Evolutionary conservation across 1,284 basidiomycete species (phyloP).

Genomic region (Cutaneotrichosporon sp.): DNA sequence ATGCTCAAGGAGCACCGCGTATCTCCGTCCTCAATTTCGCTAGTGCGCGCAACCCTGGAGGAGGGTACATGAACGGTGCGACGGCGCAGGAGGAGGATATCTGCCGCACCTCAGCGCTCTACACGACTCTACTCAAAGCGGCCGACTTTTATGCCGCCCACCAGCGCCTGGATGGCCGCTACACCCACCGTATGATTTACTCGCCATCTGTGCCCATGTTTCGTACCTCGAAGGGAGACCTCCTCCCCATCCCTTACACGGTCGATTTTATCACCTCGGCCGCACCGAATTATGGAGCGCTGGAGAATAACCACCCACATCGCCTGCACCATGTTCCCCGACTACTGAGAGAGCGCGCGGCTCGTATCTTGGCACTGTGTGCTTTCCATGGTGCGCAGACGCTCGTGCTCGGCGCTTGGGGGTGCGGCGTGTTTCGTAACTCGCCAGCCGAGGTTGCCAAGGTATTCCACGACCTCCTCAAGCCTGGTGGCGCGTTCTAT

Average conservation of each 20-base stretch:
- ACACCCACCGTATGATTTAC: constrained; percentile 25
- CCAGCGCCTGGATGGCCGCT: constrained; percentile 16
- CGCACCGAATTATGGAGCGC: constrained; percentile 21
- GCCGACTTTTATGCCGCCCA: constrained; percentile 17
- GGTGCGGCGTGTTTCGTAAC: constrained; percentile 27
- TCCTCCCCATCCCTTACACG: constrained; percentile 12
- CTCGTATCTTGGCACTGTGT: constrained; percentile 20
- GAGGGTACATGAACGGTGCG: constrained; percentile 24
- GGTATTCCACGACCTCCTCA: constrained; percentile 15
- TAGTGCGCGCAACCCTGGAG: constrained; percentile 22
- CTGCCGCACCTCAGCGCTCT: constrained; percentile 23
- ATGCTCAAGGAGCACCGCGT: background rate
- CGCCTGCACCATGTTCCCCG: background rate
- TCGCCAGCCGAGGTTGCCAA: constrained; percentile 11
- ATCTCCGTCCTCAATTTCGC: constrained; percentile 25
- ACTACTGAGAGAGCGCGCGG: constrained; percentile 18
- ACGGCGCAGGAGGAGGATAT: constrained; percentile 26
- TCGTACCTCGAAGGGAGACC: constrained; percentile 7
- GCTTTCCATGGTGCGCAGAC: constrained; percentile 8
- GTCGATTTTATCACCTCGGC: constrained; percentile 18
- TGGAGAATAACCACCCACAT: constrained; percentile 7
- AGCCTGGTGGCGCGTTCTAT: constrained; percentile 7
- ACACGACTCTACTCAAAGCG: constrained; percentile 13
- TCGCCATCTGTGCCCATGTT: constrained; percentile 20
- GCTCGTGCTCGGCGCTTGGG: constrained; percentile 27